Base-by-base conservation (phyloP, 2,329 filamentous ascomycete species). In the Trichophyton benhamiae region DNA sequence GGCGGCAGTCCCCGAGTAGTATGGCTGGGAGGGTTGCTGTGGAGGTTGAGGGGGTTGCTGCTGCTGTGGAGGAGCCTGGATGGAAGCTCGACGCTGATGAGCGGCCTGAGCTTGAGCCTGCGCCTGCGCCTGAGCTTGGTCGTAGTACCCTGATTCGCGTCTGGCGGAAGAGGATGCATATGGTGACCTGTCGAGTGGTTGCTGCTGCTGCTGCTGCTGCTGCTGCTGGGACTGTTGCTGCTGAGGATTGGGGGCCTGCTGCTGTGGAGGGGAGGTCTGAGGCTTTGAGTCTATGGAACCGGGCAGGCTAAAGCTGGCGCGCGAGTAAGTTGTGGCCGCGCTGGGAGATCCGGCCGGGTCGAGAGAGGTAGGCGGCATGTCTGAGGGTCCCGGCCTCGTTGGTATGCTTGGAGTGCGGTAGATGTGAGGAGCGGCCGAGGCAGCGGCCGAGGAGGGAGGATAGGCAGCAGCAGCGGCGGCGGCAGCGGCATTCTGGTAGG, bases 361-460 rank as follows among this genome's bases (percentile, higher is more conserved):
- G 60, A 75, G 72, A 1, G 72, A 71, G 2, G 73, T 74, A 11
- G 74, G 71, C 1, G 74, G 71, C 1, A 70, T 70, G 53, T 76
- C 74, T 11, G 74, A 70, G 6, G 71, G 68, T 7, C 73, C 70
- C 3, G 71, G 74, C 48, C 74, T 71, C 22, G 71, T 73, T 11
- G 74, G 72, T 25, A 76, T 70, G 7, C 74, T 74, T 2, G 72
- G 71, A 46, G 74, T 76, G 57, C 74, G 71, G 61, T 76, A 76
- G 9, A 72, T 7, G 11, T 55, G 53, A 25, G 53, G 17, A 38
- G 30, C 30, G 27, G 25, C 15, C 6, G 27, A 36, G 53, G 53
- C 30, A 20, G 53, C 15, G 27, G 53, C 30, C 11, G 67, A 60
- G n/a, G 71, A 67, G 49, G 69, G 65, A 55, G 74, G 73, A 55